Percentiles rank a stretch among this genome's conserved stretches.
These are phyloP conservation scores for Penium margaritaceum DNA, from an alignment of 139 green algal genomes.

Conservation along the genomic window DNA sequence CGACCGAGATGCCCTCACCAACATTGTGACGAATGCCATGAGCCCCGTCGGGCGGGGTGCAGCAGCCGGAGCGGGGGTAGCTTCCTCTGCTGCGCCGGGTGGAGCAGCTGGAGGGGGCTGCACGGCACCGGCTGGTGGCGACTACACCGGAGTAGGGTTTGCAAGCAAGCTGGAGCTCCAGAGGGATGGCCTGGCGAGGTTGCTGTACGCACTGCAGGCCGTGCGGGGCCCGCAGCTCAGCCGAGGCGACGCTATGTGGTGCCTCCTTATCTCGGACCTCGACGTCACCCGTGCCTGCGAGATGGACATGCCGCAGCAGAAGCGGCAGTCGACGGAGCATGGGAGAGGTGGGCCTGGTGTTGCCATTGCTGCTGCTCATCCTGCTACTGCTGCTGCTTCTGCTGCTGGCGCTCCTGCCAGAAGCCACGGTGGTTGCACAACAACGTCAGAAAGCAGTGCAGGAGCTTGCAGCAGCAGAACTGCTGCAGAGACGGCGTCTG, in stretches of 20 bases:
- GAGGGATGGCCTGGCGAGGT: not conserved
- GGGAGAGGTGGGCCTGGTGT: not conserved
- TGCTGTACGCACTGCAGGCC: constrained; percentile 16
- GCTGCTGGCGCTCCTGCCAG: not conserved
- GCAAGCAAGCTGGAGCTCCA: constrained; percentile 15
- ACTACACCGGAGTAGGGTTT: not conserved
- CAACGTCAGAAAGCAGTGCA: no score
- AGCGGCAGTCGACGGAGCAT: not conserved
- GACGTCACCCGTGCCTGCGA: constrained; percentile 19
- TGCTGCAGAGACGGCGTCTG: no score
- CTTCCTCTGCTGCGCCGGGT: not conserved
- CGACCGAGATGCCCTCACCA: constrained; percentile 27
- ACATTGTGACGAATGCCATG: constrained; percentile 19
- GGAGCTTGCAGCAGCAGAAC: no score
- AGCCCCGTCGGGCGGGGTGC: not conserved
- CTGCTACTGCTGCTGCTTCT: not conserved
- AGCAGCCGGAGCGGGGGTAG: not conserved
- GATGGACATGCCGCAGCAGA: constrained; percentile 8
- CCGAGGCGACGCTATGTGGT: constrained; percentile 31
- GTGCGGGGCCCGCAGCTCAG: not conserved
- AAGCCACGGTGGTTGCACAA: not conserved
- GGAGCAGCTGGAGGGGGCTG: not conserved
- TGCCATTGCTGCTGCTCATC: not conserved
- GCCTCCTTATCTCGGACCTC: constrained; percentile 16
- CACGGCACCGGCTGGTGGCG: not conserved